A percentile compares a stretch with the other conserved stretches of the same genome.
Conservation (phyloP, 176 grass and related monocot genomes). For the Rhynchospora breviuscula region DNA sequence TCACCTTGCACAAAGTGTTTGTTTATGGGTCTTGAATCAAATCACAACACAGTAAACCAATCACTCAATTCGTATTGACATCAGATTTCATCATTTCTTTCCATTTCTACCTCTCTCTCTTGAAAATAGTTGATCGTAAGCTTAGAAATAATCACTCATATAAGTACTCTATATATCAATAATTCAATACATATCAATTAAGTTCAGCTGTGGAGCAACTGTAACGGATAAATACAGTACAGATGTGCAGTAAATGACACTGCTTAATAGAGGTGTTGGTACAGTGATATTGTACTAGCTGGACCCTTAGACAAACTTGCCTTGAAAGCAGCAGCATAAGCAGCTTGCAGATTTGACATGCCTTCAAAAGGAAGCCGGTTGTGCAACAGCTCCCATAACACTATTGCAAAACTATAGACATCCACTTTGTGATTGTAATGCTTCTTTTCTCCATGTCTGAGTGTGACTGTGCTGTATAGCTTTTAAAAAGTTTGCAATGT, state of each 20-base stretch:
- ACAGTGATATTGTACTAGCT: background rate
- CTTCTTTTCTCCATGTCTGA: constrained; percentile 99
- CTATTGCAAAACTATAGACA: constrained; percentile 97
- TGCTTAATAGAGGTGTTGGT: background rate
- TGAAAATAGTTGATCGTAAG: background rate
- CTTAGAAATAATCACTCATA: background rate
- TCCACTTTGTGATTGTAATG: constrained; percentile 99
- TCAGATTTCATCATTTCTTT: background rate
- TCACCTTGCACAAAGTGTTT: background rate
- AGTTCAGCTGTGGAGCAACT: background rate
- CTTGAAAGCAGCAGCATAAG: constrained; percentile 98
- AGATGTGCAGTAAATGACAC: background rate
- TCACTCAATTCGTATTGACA: background rate
- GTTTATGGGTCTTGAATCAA: background rate
- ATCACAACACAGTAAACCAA: background rate
- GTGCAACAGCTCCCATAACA: constrained; percentile 93
- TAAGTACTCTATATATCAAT: background rate
- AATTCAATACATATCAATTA: background rate
- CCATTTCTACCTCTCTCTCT: background rate
- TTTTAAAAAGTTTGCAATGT: constrained; percentile 29
- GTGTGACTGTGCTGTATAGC: constrained; percentile 96
- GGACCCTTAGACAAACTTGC: constrained; percentile 28
- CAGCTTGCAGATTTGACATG: constrained; percentile 98
- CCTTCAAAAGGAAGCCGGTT: constrained; percentile 93
- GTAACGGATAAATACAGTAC: background rate